Conservation (phyloP, 2,329 filamentous ascomycete genomes). For the Paraconiothyrium sp. region DNA sequence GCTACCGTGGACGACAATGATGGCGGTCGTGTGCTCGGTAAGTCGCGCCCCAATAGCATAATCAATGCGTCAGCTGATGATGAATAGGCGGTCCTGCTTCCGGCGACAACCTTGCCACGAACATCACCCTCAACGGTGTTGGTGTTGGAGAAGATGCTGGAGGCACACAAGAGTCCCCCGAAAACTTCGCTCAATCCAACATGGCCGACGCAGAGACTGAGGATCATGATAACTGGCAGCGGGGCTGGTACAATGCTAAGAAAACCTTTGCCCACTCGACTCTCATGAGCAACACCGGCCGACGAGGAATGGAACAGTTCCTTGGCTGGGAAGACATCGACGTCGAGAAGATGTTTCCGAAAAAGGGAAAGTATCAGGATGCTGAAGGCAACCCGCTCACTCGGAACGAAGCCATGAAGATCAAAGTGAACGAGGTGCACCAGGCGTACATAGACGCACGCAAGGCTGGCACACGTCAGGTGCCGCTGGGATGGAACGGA, state of each 20-base stretch:
- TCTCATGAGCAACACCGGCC: background rate
- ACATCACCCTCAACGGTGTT: background rate
- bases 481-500: background rate
- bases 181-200: background rate
- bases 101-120: background rate
- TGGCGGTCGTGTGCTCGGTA: no score
- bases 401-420: background rate
- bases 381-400: background rate
- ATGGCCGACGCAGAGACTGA: background rate
- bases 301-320: background rate
- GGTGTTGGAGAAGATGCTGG: background rate
- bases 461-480: background rate
- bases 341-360: background rate
- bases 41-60: no score
- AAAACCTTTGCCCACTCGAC: background rate
- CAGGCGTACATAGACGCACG: background rate
- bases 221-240: background rate
- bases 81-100: background rate
- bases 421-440: background rate
- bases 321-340: slow-evolving; percentile 1
- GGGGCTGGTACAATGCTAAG: background rate
- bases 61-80: no score
- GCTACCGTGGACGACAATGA: no score
- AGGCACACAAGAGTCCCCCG: background rate
- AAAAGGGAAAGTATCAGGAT: no score